These are phyloP conservation scores for Draba incana DNA, from an alignment of 345 rosid genomes.

Conservation along the genomic window DNA sequence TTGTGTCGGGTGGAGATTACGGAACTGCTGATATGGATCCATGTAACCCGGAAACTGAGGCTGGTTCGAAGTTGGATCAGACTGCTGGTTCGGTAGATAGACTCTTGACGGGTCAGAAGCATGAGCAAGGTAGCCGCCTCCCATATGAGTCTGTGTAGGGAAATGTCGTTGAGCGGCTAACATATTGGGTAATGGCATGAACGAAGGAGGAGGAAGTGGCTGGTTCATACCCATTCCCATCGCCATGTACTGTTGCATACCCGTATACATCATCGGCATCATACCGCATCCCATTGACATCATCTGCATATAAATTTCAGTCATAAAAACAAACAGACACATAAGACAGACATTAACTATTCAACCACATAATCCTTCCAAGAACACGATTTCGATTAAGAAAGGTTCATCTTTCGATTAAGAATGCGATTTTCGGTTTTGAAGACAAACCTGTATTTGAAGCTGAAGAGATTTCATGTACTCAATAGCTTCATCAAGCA, in stretches of 20 bases:
- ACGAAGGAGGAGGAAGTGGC: slow-evolving; percentile 44
- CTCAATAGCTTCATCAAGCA: slow-evolving; percentile 48
- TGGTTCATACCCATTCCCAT: slow-evolving; percentile 62
- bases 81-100: slow-evolving; percentile 46
- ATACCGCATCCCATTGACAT: slow-evolving; percentile 91
- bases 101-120: slow-evolving; percentile 61
- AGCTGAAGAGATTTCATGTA: slow-evolving; percentile 46
- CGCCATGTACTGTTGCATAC: slow-evolving; percentile 64
- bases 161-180: slow-evolving; percentile 55
- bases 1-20: slow-evolving; percentile 60
- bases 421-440: not conserved
- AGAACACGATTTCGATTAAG: too few species aligned
- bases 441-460: slow-evolving; percentile 38
- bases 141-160: slow-evolving; percentile 59
- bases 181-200: slow-evolving; percentile 79
- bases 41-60: slow-evolving; percentile 51
- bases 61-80: slow-evolving; percentile 48
- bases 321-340: not conserved
- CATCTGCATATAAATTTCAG: slow-evolving; percentile 51
- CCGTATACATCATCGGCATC: slow-evolving; percentile 77
- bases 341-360: not conserved
- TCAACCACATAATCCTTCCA: too few species aligned
- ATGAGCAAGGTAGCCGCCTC: slow-evolving; percentile 55
- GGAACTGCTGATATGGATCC: slow-evolving; percentile 75
- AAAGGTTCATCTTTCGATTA: not conserved